Evolutionary conservation across 2,329 filamentous ascomycete genomes (phyloP).

Genomic region (Ciborinia camelliae): DNA sequence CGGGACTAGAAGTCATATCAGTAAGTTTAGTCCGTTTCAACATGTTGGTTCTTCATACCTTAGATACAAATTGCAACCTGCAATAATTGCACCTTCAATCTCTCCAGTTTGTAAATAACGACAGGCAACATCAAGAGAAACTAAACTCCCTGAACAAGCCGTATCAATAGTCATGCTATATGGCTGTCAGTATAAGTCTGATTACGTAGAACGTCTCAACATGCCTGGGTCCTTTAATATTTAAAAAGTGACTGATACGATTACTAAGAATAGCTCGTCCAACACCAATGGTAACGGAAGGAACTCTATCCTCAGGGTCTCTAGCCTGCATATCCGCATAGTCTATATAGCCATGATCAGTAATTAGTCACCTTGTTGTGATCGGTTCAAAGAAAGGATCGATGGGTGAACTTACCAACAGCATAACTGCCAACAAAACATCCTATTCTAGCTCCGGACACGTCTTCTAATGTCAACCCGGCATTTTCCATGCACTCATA

Average conservation of each 20-base stretch:
- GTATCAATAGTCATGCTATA: conserved; percentile 55
- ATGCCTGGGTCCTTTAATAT: conserved; percentile 52
- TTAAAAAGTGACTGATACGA: conserved; percentile 52
- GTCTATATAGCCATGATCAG: too few relatives aligned
- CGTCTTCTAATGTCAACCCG: conserved; percentile 20
- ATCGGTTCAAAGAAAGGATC: not conserved
- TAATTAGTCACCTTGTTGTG: conserved; percentile 23
- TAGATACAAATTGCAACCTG: conserved; percentile 32
- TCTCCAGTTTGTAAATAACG: conserved; percentile 37
- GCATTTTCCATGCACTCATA: conserved; percentile 55
- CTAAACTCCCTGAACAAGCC: conserved; percentile 55
- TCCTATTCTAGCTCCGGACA: conserved; percentile 20
- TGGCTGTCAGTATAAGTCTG: too few relatives aligned
- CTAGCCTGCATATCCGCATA: conserved; percentile 24
- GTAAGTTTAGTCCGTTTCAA: too few relatives aligned
- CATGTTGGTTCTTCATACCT: too few relatives aligned
- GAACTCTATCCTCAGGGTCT: conserved; percentile 25
- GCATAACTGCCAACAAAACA: conserved; percentile 25
- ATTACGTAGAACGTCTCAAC: too few relatives aligned
- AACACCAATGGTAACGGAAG: conserved; percentile 16
- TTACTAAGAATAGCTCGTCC: conserved; percentile 41
- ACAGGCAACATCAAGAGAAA: conserved; percentile 46
- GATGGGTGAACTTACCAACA: conserved; percentile 39
- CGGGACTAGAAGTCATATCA: too few relatives aligned
- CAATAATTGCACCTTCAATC: conserved; percentile 35